Conservation (phyloP, 1,139 yeast genomes). For the Diutina rugosa region DNA sequence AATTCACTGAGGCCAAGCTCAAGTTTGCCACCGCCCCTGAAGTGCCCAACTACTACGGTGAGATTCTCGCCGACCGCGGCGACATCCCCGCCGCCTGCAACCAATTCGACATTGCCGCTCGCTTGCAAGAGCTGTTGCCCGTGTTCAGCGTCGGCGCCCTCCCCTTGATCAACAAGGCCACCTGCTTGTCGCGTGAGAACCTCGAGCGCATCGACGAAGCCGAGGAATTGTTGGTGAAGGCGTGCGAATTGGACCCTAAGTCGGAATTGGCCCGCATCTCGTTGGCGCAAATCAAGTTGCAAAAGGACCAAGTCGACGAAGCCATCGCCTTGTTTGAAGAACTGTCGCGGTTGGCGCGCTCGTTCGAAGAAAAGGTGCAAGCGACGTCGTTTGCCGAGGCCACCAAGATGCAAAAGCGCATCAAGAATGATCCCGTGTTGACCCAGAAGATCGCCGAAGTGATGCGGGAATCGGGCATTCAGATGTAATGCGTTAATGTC, state of each 20-base stretch:
- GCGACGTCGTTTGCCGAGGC: slow-evolving; percentile 92
- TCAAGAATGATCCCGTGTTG: slow-evolving; percentile 54
- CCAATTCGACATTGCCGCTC: slow-evolving; percentile 80
- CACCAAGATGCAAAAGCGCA: slow-evolving; percentile 65
- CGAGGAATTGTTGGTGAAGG: slow-evolving; percentile 56
- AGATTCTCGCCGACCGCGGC: slow-evolving; percentile 75
- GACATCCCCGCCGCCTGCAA: slow-evolving; percentile 60
- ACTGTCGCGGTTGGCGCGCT: slow-evolving; percentile 72
- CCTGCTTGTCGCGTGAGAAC: slow-evolving; percentile 51
- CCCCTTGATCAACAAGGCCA: slow-evolving; percentile 85
- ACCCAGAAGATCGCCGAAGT: slow-evolving; percentile 14
- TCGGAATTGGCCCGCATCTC: slow-evolving; percentile 83
- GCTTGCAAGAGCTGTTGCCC: slow-evolving; percentile 61
- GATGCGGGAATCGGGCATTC: slow-evolving; percentile 16
- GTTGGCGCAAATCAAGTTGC: slow-evolving; percentile 82
- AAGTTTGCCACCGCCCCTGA: slow-evolving; percentile 82
- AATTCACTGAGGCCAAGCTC: slow-evolving; percentile 62
- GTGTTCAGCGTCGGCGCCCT: slow-evolving; percentile 66
- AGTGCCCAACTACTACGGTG: slow-evolving; percentile 93
- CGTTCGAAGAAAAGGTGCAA: slow-evolving; percentile 77
- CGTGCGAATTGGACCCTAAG: slow-evolving; percentile 74
- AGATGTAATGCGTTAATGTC: background rate
- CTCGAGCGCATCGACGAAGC: slow-evolving; percentile 47
- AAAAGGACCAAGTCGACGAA: slow-evolving; percentile 68
- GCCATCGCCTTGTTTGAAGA: slow-evolving; percentile 76